Evolutionary conservation across 2,329 filamentous ascomycete species (phyloP), one percentile per base, ranked within the genome.

Genomic region (Xylariomycetidae sp.): DNA sequence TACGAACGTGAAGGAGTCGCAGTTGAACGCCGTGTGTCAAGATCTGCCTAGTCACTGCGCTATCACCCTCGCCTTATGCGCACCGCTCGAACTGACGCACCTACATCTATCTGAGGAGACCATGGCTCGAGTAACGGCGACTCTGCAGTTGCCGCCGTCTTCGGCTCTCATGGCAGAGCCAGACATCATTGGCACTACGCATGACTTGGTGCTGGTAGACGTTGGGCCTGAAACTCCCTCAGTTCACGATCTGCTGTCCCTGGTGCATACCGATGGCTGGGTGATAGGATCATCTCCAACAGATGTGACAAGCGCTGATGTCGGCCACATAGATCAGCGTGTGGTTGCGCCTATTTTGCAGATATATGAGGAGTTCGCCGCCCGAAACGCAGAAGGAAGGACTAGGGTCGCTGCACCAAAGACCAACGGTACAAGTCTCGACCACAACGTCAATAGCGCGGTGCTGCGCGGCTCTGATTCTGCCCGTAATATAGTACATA

Each of bases 261-360:
- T 33, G 13, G 31, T 33, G 22, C 17, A 19, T 13, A 25, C 13
- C 10, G 16, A 27, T 23, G 31, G 31, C 12, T 33, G 31, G 31
- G 25, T 33, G 9, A 12, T 33, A 6, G 26, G 26, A 16, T 28
- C 26, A 16, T 28, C 18, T n/a, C 30, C 13, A 33, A n/a, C n/a
- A n/a, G n/a, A n/a, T n/a, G n/a, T n/a, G n/a, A n/a, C 20, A 13
- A 16, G 7, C 16, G 25, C 13, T 8, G 23, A 28, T 11, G 26
- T 5, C 12, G 15, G 25, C 9, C 25, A 27, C 7, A 10, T 27
- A 7, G 15, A 27, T 14, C 10, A 14, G 6, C 15, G 10, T 14
- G 25, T 15, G 7, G 10, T 14, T 15, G 25, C 7, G 7, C 25
- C 25, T 15, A 14, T 14, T 27, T 15, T 27, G 26, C 6, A 16